Evolutionary conservation across 2,329 filamentous ascomycete species (phyloP), one percentile per base, ranked within the genome.

Genomic region (Atkinsonella hypoxylon): DNA sequence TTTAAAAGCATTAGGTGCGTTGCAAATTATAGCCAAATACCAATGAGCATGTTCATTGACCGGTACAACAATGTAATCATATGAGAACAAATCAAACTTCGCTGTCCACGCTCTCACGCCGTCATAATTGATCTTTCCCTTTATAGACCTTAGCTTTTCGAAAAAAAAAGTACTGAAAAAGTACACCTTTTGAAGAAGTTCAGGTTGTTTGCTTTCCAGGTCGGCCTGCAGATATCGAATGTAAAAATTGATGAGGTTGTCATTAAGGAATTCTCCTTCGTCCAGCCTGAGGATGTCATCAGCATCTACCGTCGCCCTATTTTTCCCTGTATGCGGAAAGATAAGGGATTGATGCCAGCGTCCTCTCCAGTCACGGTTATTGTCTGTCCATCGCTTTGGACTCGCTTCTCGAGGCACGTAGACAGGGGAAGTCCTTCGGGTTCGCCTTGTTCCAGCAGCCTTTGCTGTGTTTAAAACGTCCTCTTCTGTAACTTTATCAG

Each of bases 141-240:
- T 74, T 8, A 67, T 67, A 32, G 80, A 82, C 17, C 78, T 87
- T 43, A 97, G 74, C 45, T 83, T 84, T 18, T 84, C 81, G 62
- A 87, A 97, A 67, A 97, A 96, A 67, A 89, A 95, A 0, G 88
- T 93, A 63, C 90, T 97, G 71, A 95, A 91, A 58, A 95, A 86
- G 63, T 94, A 88, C 3, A 95, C 81, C 48, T 81, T 80, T 53
- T 79, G 72, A 0, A 81, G 70, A 4, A 82, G 58, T 44, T 79
- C 71, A 0, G 79, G 75, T 2, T 75, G 72, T 11, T 75, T 70
- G 39, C 70, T 66, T 55, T 81, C 75, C 36, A 85, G 65, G 41
- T 76, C 67, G 51, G 77, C 70, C 61, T 90, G 82, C 6, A 91
- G 70, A 57, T 82, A 87, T 31, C 85, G 82, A 50, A 95, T 73